These are phyloP conservation scores for Rhizopus arrhizus DNA, from an alignment of 371 early-diverging fungal species.

Conservation along the genomic window DNA sequence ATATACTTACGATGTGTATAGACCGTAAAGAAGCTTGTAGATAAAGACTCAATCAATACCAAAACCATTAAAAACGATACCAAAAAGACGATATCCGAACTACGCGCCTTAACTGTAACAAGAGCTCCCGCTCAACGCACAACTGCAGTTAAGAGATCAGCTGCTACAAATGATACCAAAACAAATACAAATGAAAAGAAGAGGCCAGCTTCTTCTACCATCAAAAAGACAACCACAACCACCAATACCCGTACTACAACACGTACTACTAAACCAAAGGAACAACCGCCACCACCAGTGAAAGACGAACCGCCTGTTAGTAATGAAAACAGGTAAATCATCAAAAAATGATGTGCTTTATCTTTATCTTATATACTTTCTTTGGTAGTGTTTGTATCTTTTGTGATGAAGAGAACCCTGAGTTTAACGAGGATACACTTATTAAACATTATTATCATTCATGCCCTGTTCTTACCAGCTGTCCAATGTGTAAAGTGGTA, in stretches of 20 bases:
- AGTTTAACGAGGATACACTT: slow-evolving; percentile 73
- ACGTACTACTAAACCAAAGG: not conserved
- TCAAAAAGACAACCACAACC: slow-evolving; percentile 1
- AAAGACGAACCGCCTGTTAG: not conserved
- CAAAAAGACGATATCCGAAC: slow-evolving; percentile 22
- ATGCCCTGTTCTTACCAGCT: slow-evolving; percentile 73
- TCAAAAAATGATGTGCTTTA: not conserved
- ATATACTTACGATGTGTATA: slow-evolving; percentile 2
- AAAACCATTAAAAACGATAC: slow-evolving; percentile 4
- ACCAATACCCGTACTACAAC: slow-evolving; percentile 1
- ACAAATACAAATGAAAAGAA: not conserved
- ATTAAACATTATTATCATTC: slow-evolving; percentile 79
- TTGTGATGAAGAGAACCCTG: slow-evolving; percentile 69
- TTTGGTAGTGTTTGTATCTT: slow-evolving; percentile 66
- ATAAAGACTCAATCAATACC: slow-evolving; percentile 13
- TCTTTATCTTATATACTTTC: not conserved
- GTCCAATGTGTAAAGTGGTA: slow-evolving; percentile 73
- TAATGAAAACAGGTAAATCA: not conserved
- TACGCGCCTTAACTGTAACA: slow-evolving; percentile 23
- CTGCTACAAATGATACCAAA: not conserved
- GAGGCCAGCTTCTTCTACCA: slow-evolving; percentile 1
- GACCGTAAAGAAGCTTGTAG: slow-evolving; percentile 38
- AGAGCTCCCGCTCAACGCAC: not conserved
- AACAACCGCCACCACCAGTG: slow-evolving; percentile 4
- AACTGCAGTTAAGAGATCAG: not conserved